Evolutionary conservation across 108 stramenopile genomes (phyloP), one percentile per base, ranked within the genome.

Genomic region (Mediolabrus comicus): DNA sequence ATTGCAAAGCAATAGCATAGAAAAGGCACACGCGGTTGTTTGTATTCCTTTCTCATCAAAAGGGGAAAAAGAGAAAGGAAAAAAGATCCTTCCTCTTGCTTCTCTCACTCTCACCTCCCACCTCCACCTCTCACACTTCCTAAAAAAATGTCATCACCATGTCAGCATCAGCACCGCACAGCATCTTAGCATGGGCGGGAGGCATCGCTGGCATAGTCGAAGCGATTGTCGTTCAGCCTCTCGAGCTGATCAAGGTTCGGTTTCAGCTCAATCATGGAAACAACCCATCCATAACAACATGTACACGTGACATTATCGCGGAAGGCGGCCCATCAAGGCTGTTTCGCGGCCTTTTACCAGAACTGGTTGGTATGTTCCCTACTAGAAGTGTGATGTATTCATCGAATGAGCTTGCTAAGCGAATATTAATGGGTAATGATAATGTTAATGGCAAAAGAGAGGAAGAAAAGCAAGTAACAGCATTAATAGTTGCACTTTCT

Each of bases 321-420:
- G 67, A 67, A 36, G 67, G 55, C 16, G 55, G 67, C 13, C 25
- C 56, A 14, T 25, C 29, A 34, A 29, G 67, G 3, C 30, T 67
- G n/a, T 67, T 57, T 43, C 67, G 67, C 9, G 67, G 67, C 19
- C 38, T 67, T 11, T 53, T 67, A 11, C 67, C 67, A 0, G 67
- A 67, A 30, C 30, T 67, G 19, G 38, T 34, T 16, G 67, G 67
- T 3, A 67, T 67, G 67, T 67, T 67, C 28, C 67, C 67, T 14
- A 67, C 67, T 4, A 32, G 67, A n/a, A 67, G 67, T 58, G 35
- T 35, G 3, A 67, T 67, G 67, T 67, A 67, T 56, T 34, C 67
- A 17, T 36, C 53, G 10, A 67, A 67, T 29, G 67, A 67, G n/a
- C 11, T 67, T 26, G 55, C 55, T n/a, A 67, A 67, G 29, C 31